Base-by-base conservation (phyloP, 208 protist genomes). In the Sergeia podlipaevii region DNA sequence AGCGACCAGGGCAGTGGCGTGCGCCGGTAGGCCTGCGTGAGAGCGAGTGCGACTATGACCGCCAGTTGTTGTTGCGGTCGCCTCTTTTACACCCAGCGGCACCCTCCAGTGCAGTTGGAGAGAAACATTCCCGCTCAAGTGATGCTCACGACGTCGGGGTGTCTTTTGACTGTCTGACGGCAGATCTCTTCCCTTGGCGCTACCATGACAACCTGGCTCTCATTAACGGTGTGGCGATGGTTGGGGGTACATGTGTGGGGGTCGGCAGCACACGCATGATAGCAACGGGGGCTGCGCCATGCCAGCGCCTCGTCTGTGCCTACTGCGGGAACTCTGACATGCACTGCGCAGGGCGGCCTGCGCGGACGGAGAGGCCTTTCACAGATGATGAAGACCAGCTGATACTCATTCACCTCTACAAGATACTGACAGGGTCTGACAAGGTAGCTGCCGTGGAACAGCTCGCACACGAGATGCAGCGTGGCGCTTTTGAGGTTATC, bases 161-260 rank as follows among this genome's bases (percentile, higher is more conserved):
- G n/a, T 21, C 61, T 0, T 48, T 84, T 23, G 43, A 45, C 7
- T 56, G 68, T 23, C 63, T 85, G 20, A 81, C 65, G 23, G 57
- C n/a, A 2, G 60, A 42, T 18, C 57, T 30, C 7, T 92, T 89
- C 36, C 77, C 71, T 8, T 92, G 70, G 77, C 68, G 71, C 21
- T 48, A 56, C 17, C 80, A 89, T 48, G 59, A 81, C 60, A 89
- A 86, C 56, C 37, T 89, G 26, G 67, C 75, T n/a, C 60, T 89
- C n/a, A 89, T 92, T 59, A 75, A 88, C 54, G 80, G 80, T 34
- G 72, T 86, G 4, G 84, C 80, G 32, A 87, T 74, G 49, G 78
- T 87, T 13, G 75, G 84, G 15, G 80, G 79, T 26, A 87, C 84
- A 5, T 92, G 80, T 39, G 36, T 61, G 3, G 77, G 84, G 13